Evolutionary conservation across 2,329 filamentous ascomycete species (phyloP).

Genomic region (Tympanopsis confertula): DNA sequence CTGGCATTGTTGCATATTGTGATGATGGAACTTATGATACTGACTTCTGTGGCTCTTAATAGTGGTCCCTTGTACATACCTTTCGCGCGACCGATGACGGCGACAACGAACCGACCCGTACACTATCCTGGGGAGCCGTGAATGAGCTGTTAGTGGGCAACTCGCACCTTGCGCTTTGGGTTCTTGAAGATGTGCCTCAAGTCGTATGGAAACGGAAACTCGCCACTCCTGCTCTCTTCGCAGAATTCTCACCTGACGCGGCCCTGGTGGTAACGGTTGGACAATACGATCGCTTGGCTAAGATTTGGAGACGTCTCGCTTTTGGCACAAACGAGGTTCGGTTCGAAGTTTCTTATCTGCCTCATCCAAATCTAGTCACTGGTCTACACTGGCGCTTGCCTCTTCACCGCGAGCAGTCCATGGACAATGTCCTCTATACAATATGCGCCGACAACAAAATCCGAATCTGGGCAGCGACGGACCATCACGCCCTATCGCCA

Average conservation of each 20-base stretch:
- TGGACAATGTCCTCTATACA: slow-evolving; percentile 83
- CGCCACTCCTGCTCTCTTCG: slow-evolving; percentile 62
- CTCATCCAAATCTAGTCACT: slow-evolving; percentile 73
- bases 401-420: slow-evolving; percentile 62
- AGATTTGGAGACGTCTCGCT: slow-evolving; percentile 81
- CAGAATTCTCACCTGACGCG: slow-evolving; percentile 75
- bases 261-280: slow-evolving; percentile 76
- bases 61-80: neutral
- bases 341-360: slow-evolving; percentile 83
- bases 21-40: neutral
- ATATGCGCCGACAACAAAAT: slow-evolving; percentile 71
- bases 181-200: slow-evolving; percentile 31
- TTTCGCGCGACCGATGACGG: slow-evolving; percentile 6
- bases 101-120: slow-evolving; percentile 29
- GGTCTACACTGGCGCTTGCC: slow-evolving; percentile 77
- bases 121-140: slow-evolving; percentile 74
- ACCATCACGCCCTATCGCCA: slow-evolving; percentile 58
- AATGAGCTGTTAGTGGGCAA: slow-evolving; percentile 78
- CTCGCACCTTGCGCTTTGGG: slow-evolving; percentile 57
- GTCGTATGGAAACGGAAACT: slow-evolving; percentile 63
- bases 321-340: slow-evolving; percentile 73
- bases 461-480: slow-evolving; percentile 71
- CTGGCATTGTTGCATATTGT: neutral
- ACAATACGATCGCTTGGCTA: slow-evolving; percentile 69
- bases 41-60: neutral